A percentile compares a stretch with the other conserved stretches of the same genome.
phyloP scores from a whole-genome alignment of 2,329 filamentous ascomycete species.

The Ceratocystis cubensis region DNA sequence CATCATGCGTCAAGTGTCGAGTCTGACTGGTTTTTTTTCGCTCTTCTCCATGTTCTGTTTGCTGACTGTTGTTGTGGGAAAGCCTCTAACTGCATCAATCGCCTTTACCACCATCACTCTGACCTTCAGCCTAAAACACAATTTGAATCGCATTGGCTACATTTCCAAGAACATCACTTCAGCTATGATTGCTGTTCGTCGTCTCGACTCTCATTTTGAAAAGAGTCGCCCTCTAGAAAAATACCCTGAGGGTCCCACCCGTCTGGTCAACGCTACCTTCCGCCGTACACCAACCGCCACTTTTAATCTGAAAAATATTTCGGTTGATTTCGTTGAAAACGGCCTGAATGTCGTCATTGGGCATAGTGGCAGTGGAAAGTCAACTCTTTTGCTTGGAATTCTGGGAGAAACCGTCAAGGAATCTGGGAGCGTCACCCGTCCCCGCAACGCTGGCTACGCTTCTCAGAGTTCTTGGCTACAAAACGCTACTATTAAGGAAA shows the following conservation, averaged over 20 bases:
- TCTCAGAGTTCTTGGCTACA: slow-evolving; percentile 47
- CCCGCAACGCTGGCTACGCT: slow-evolving; percentile 43
- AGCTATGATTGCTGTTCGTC: slow-evolving; percentile 37
- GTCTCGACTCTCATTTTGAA: slow-evolving; percentile 43
- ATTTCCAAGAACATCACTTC: slow-evolving; percentile 31
- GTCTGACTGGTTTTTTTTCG: slow-evolving; percentile 40
- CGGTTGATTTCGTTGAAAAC: slow-evolving; percentile 40
- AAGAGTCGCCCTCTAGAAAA: slow-evolving; percentile 37
- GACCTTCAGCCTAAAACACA: slow-evolving; percentile 40
- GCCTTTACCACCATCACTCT: slow-evolving; percentile 46
- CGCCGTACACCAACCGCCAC: slow-evolving; percentile 38
- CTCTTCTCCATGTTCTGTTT: slow-evolving; percentile 43
- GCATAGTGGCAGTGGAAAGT: slow-evolving; percentile 45
- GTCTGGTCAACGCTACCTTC: slow-evolving; percentile 37
- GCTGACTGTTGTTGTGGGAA: slow-evolving; percentile 37
- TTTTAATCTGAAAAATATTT: slow-evolving; percentile 38
- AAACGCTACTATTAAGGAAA: slow-evolving; percentile 43
- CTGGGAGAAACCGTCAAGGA: slow-evolving; percentile 43
- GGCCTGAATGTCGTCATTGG: slow-evolving; percentile 44
- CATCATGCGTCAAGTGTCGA: slow-evolving; percentile 37
- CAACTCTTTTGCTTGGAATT: slow-evolving; percentile 41
- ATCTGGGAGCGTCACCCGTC: slow-evolving; percentile 35
- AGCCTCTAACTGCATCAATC: slow-evolving; percentile 41
- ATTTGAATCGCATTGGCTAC: slow-evolving; percentile 28
- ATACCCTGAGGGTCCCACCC: slow-evolving; percentile 39